Percentiles rank a stretch among this genome's conserved stretches.
Evolutionary conservation across 371 early-diverging fungal genomes (phyloP).

Genomic region (Batrachochytrium dendrobatidis): DNA sequence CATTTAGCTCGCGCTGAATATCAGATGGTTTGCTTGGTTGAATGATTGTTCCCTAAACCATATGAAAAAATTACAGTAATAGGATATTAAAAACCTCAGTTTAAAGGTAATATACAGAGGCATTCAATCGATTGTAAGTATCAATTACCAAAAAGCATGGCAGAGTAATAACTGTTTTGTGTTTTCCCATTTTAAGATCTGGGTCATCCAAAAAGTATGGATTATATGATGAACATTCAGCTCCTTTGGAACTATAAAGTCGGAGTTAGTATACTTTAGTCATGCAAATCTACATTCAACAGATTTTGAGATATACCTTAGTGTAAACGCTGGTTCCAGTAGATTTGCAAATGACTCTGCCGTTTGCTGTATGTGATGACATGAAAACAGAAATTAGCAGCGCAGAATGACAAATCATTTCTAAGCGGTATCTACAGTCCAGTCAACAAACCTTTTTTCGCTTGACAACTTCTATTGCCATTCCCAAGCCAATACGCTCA

Average conservation of each 20-base stretch:
- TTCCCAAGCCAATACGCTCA: constrained; percentile 23
- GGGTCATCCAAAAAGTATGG: constrained; percentile 60
- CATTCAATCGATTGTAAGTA: neutral
- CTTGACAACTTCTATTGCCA: constrained; percentile 28
- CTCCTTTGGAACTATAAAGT: constrained; percentile 11
- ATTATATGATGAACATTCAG: constrained; percentile 35
- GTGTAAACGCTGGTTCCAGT: constrained; percentile 24
- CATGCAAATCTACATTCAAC: neutral
- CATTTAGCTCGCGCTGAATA: constrained; percentile 63
- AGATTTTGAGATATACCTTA: constrained; percentile 21
- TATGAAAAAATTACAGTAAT: neutral
- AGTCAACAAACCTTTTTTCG: constrained; percentile 15
- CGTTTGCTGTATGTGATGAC: constrained; percentile 1
- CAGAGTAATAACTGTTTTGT: constrained; percentile 50
- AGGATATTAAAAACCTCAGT: neutral
- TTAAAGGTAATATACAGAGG: neutral
- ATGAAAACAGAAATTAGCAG: neutral
- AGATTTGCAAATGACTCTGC: constrained; percentile 31
- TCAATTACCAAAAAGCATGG: constrained; percentile 49
- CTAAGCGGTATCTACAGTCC: neutral
- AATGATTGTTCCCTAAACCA: constrained; percentile 54
- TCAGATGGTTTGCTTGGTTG: constrained; percentile 52
- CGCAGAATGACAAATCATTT: neutral
- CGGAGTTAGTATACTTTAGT: neutral
- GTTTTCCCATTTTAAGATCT: constrained; percentile 49